These are phyloP conservation scores for Pseudonitzschia multiseries DNA, from an alignment of 108 stramenopile species.

Conservation along the genomic window DNA sequence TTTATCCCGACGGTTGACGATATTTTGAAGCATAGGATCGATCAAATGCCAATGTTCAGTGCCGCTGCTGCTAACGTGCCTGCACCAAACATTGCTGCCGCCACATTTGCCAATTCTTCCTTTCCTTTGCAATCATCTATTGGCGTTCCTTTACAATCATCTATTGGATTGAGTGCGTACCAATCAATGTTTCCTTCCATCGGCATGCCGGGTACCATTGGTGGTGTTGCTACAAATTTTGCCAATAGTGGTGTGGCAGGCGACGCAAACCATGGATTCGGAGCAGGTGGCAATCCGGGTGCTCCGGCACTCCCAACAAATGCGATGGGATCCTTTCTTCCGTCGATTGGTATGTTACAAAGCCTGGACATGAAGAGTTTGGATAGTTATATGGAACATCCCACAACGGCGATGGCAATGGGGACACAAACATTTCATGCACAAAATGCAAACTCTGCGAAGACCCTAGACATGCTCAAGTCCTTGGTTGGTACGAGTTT, in stretches of 20 bases:
- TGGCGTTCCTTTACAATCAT: background rate
- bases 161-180: background rate
- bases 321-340: slow-evolving; percentile 1
- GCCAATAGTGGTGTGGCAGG: background rate
- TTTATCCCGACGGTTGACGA: slow-evolving; percentile 12
- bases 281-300: slow-evolving; percentile 17
- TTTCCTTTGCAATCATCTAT: too few species aligned
- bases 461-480: too few species aligned
- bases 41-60: slow-evolving; percentile 13
- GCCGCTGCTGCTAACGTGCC: background rate
- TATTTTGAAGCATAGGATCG: background rate
- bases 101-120: background rate
- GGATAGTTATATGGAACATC: background rate
- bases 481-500: too few species aligned
- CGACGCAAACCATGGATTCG: slow-evolving; percentile 8
- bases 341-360: slow-evolving; percentile 6
- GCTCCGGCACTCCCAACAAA: slow-evolving; percentile 10
- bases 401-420: slow-evolving; percentile 9
- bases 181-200: slow-evolving; percentile 2
- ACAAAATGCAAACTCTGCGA: slow-evolving; percentile 1
- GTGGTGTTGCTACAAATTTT: background rate
- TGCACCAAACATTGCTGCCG: background rate
- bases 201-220: background rate
- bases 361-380: slow-evolving; percentile 4
- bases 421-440: background rate